Evolutionary conservation across 2,329 filamentous ascomycete genomes (phyloP).

Genomic region (Emergomyces africanus): DNA sequence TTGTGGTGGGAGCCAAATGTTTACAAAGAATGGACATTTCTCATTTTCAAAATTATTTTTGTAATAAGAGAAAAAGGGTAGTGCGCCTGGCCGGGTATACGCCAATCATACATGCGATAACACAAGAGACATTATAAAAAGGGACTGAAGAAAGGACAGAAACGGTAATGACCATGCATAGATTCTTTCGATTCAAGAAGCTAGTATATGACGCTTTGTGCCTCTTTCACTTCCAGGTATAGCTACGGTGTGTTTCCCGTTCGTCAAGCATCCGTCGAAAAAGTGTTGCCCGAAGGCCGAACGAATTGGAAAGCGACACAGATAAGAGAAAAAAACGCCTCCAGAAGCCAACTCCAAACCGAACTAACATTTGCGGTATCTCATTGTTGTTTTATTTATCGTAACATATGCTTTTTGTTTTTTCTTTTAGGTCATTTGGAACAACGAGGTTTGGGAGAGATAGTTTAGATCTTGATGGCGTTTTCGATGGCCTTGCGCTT

Average conservation of each 20-base stretch:
- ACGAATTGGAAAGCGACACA: background rate
- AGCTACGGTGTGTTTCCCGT: background rate
- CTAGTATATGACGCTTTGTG: background rate
- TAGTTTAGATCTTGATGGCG: conserved; percentile 90
- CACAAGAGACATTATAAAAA: background rate
- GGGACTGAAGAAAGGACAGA: background rate
- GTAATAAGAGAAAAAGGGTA: background rate
- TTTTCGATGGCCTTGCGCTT: conserved; percentile 86
- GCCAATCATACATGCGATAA: background rate
- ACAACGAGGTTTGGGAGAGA: background rate
- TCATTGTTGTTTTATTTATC: background rate
- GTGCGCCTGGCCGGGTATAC: background rate
- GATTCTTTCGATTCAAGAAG: background rate
- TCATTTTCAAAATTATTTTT: background rate
- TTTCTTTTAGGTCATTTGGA: conserved; percentile 54
- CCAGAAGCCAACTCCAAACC: conserved; percentile 1
- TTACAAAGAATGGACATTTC: background rate
- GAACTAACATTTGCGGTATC: background rate
- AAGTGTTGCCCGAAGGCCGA: background rate
- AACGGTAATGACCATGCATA: background rate
- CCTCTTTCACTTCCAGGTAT: background rate
- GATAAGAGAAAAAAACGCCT: background rate
- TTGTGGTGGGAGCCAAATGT: background rate
- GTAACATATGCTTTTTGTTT: background rate
- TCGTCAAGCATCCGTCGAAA: background rate